phyloP scores from a whole-genome alignment of 2,329 filamentous ascomycete species.

The Apiospora koreana region DNA sequence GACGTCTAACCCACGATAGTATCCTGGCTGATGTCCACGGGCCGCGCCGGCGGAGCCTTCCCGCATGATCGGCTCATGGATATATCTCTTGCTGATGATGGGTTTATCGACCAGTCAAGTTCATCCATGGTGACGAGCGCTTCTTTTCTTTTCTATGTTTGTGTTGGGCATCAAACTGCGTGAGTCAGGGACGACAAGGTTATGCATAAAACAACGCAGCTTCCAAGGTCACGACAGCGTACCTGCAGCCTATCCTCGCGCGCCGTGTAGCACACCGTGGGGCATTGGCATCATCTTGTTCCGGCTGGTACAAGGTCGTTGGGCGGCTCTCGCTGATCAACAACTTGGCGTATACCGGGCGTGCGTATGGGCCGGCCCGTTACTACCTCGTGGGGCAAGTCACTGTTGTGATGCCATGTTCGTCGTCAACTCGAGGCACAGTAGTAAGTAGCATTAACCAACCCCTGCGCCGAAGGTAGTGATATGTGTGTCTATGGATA shows the following conservation, averaged over 20 bases:
- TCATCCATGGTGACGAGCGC: background rate
- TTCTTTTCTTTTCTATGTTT: background rate
- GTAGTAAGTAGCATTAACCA: background rate
- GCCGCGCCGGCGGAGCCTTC: too few relatives aligned
- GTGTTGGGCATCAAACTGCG: background rate
- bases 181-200: background rate
- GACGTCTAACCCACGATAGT: too few relatives aligned
- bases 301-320: too few relatives aligned
- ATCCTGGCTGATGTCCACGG: too few relatives aligned
- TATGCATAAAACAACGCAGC: background rate
- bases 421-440: background rate
- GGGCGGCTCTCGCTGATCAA: background rate
- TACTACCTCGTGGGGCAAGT: background rate
- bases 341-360: background rate
- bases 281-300: background rate
- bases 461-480: background rate
- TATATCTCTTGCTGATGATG: background rate
- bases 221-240: background rate
- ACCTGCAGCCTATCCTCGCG: background rate
- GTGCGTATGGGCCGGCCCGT: background rate
- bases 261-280: background rate
- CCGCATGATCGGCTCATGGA: too few relatives aligned
- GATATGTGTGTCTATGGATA: too few relatives aligned
- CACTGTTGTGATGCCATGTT: background rate
- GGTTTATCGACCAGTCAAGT: background rate